These are phyloP conservation scores for Globisporangium spiculum DNA, from an alignment of 352 stramenopile species.

Conservation along the genomic window DNA sequence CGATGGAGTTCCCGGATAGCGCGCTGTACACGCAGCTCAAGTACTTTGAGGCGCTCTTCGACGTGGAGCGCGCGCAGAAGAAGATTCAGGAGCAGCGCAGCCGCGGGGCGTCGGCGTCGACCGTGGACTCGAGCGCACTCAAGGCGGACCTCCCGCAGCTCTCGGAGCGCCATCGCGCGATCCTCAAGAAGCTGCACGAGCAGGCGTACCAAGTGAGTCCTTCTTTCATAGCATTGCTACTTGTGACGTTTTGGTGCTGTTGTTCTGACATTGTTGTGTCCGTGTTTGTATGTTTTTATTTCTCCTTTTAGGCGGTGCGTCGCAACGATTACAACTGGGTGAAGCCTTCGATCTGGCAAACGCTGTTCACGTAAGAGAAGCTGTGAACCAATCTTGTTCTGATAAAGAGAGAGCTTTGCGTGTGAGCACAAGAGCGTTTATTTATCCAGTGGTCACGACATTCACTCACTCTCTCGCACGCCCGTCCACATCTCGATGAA, in stretches of 20 bases:
- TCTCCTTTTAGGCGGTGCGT: slow-evolving; percentile 48
- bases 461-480: neutral
- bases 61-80: slow-evolving; percentile 88
- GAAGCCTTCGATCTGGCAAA: slow-evolving; percentile 88
- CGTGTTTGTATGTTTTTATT: neutral
- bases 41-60: slow-evolving; percentile 96
- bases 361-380: slow-evolving; percentile 62
- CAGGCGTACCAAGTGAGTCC: slow-evolving; percentile 69
- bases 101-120: slow-evolving; percentile 17
- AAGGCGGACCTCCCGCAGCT: slow-evolving; percentile 45
- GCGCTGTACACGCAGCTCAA: slow-evolving; percentile 96
- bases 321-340: slow-evolving; percentile 94
- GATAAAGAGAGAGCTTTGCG: neutral
- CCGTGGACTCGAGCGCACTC: slow-evolving; percentile 13
- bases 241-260: neutral
- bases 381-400: neutral
- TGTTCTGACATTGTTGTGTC: slow-evolving; percentile 14
- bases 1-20: slow-evolving; percentile 87
- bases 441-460: slow-evolving; percentile 7
- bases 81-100: slow-evolving; percentile 75
- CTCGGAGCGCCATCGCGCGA: slow-evolving; percentile 56
- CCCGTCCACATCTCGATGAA: neutral
- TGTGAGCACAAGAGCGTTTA: slow-evolving; percentile 6
- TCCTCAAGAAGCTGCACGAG: slow-evolving; percentile 76
- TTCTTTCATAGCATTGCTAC: neutral